Conservation (phyloP, 73 alveolate species). For the Blepharisma japonicum region DNA sequence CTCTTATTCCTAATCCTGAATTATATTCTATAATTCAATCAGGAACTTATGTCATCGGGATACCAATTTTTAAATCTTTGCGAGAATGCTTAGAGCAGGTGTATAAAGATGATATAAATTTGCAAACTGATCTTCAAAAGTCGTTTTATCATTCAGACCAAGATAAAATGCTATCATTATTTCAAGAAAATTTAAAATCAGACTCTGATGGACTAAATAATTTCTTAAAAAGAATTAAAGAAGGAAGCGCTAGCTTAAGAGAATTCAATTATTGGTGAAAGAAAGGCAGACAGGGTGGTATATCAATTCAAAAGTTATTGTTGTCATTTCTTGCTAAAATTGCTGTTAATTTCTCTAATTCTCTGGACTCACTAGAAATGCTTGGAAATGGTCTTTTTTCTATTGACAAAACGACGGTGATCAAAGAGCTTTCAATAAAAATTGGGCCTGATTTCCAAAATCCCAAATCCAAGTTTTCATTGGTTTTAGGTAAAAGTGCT, state of each 20-base stretch:
- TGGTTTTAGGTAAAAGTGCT: slow-evolving; percentile 9
- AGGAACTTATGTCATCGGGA: neutral
- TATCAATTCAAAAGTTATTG: neutral
- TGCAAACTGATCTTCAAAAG: slow-evolving; percentile 32
- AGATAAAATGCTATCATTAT: neutral
- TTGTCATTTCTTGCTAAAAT: neutral
- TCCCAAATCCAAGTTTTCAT: neutral
- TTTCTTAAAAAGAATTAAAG: neutral
- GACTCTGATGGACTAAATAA: neutral
- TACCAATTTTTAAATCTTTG: slow-evolving; percentile 7
- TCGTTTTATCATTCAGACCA: neutral
- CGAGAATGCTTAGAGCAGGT: slow-evolving; percentile 59
- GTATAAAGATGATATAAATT: slow-evolving; percentile 50
- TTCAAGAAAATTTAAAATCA: neutral
- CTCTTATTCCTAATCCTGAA: too few species aligned
- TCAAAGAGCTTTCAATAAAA: neutral
- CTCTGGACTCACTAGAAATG: neutral
- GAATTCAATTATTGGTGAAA: slow-evolving; percentile 16
- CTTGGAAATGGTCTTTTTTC: too few species aligned
- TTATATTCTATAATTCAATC: too few species aligned
- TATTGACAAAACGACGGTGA: neutral
- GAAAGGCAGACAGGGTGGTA: slow-evolving; percentile 13
- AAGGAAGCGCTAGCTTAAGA: neutral
- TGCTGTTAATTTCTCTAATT: neutral
- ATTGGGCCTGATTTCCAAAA: neutral